Base-by-base conservation (phyloP, 495 filamentous ascomycete species). In the Mytilinidion resinicola region DNA sequence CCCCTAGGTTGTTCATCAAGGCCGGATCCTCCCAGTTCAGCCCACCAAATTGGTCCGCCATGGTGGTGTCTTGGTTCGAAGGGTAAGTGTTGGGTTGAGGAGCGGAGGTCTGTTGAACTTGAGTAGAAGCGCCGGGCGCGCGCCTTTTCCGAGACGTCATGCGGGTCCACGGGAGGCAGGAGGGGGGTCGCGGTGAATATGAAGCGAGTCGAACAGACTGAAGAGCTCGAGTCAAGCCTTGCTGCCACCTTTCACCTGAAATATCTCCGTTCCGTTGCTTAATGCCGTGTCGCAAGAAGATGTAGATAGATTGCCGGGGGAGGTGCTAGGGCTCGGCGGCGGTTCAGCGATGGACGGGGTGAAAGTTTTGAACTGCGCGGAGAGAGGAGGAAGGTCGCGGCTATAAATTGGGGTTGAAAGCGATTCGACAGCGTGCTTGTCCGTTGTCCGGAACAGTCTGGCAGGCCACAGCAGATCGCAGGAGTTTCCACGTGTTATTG, bases 91-190 rank as follows among this genome's bases (percentile, higher is more conserved):
- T 57, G 42, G 25, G 38, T 20, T 50, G 54, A 9, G 58, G 17
- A 30, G 4, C 50, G 4, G 60, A 9, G 25, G 49, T 35, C 17
- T 63, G 63, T 37, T 57, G 64, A 1, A 55, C 51, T 3, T 41
- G 49, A 10, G 65, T 58, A 11, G 65, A 62, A 52, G 65, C 49
- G 50, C 65, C 65, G 11, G 65, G 62, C 4, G 65, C 65, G 46
- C 57, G 61, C 53, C 65, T 61, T 56, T 67, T 67, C 19, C 62
- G 61, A 39, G 48, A 58, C 12, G 53, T 44, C 41, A 55, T 43
- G 6, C 21, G 36, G 9, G 1, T 53, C n/a, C n/a, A 37, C 9
- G 46, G n/a, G 21, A 53, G 6, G 15, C 17, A 15, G 20, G 17
- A 34, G 14, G 15, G 5, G 34, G 1, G 9, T 33, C 11, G 37